A percentile compares a stretch with the other conserved stretches of the same genome.
Evolutionary conservation across 1,284 basidiomycete genomes (phyloP).

Genomic region (Irpex sp.): DNA sequence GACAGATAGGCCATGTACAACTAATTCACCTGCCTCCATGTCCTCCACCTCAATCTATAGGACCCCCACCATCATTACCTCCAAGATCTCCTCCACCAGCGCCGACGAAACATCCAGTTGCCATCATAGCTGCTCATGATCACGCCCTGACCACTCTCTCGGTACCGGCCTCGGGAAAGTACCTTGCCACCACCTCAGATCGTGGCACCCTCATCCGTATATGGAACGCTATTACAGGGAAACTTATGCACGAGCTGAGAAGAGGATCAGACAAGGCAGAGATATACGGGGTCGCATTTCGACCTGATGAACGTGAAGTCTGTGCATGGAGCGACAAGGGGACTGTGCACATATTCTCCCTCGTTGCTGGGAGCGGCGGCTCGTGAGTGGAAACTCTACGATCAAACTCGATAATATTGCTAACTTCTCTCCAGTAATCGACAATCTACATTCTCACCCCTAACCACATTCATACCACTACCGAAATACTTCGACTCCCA

Average conservation of each 20-base stretch:
- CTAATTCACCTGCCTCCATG: slow-evolving; percentile 85
- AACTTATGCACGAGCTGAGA: slow-evolving; percentile 78
- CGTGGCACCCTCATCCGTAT: slow-evolving; percentile 86
- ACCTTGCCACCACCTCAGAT: slow-evolving; percentile 83
- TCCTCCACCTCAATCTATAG: slow-evolving; percentile 46
- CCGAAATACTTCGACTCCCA: slow-evolving; percentile 93
- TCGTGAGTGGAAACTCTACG: slow-evolving; percentile 47
- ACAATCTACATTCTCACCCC: slow-evolving; percentile 72
- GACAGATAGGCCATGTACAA: slow-evolving; percentile 89
- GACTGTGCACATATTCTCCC: slow-evolving; percentile 87
- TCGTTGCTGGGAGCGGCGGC: slow-evolving; percentile 56
- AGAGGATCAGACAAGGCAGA: slow-evolving; percentile 89
- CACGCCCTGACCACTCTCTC: slow-evolving; percentile 78
- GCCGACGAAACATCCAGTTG: slow-evolving; percentile 60
- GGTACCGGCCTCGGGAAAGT: slow-evolving; percentile 72
- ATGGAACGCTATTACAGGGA: slow-evolving; percentile 81
- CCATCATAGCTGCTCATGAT: slow-evolving; percentile 86
- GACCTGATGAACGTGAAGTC: slow-evolving; percentile 75
- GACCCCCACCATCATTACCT: slow-evolving; percentile 42
- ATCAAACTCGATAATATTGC: too few relatives aligned
- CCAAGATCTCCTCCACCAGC: slow-evolving; percentile 51
- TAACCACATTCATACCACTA: slow-evolving; percentile 75
- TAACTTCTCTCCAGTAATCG: slow-evolving; percentile 53
- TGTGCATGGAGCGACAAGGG: slow-evolving; percentile 97
- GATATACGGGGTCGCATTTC: slow-evolving; percentile 85